Evolutionary conservation across 1,284 basidiomycete genomes (phyloP), one percentile per base, ranked within the genome.

Genomic region (Malassezia caprae): DNA sequence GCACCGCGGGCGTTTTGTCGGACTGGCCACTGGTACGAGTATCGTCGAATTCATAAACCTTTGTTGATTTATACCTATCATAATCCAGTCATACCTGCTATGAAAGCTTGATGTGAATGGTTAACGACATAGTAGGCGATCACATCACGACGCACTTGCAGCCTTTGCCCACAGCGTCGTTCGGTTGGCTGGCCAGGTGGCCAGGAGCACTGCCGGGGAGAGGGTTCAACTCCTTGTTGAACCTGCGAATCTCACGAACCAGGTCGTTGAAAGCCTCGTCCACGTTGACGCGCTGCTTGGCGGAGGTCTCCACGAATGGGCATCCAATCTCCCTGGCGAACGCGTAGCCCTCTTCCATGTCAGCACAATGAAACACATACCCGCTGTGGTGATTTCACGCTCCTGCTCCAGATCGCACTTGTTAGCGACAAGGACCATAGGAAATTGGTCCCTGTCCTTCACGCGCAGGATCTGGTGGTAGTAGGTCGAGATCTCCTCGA

Each of bases 331-430:
- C 88, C 76, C 90, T 91, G 1, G 94, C 93, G 56, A 98, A 82
- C 69, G 94, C 90, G 56, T 89, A 88, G 10, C 94, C 94, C 88
- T 98, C 93, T 93, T 75, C 19, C 13, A 46, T 19, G 24, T 30
- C 17, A 34, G n/a, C 44, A 15, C 30, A n/a, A 23, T 19, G 45
- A 17, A 52, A 39, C 19, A 30, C 48, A 50, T 15, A 76, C 83
- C 64, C 62, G 89, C 90, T 90, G 73, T 93, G 80, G 87, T 88
- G 15, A 99, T 94, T 77, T 96, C 91, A 57, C 94, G 82, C 77
- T 98, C 94, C 74, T 88, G 94, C 75, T 99, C 94, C 71, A 99
- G 78, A 77, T 99, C 94, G 75, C 89, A 94, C 79, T 99, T 98
- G 81, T 99, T 99, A 31, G 90, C 94, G 8, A 96, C 90, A 48